These are phyloP conservation scores for Coemansia sp. DNA, from an alignment of 192 early-diverging fungal species.

Conservation along the genomic window DNA sequence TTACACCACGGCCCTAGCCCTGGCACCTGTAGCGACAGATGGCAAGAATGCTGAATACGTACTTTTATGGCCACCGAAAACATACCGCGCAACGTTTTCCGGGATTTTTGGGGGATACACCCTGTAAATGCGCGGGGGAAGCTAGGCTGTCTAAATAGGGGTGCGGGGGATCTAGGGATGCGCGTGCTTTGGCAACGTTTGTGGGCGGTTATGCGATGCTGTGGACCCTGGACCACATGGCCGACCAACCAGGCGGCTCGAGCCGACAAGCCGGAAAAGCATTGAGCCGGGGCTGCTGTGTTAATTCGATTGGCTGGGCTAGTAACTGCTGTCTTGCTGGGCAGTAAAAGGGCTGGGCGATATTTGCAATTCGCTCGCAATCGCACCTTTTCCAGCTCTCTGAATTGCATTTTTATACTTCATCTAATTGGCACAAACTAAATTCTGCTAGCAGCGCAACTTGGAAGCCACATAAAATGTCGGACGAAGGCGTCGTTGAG, in stretches of 20 bases:
- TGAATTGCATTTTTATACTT: neutral
- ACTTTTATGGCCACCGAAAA: neutral
- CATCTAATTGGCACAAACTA: neutral
- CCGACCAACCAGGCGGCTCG: neutral
- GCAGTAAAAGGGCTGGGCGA: neutral
- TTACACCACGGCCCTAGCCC: neutral
- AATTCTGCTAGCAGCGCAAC: neutral
- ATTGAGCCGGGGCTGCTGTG: neutral
- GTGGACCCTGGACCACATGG: slow-evolving; percentile 1
- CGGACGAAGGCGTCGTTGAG: slow-evolving; percentile 15
- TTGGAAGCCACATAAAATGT: slow-evolving; percentile 11
- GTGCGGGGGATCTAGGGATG: neutral
- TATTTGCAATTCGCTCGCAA: neutral
- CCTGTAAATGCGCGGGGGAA: neutral
- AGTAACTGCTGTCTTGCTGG: neutral
- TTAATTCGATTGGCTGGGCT: neutral
- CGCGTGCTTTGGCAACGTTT: neutral
- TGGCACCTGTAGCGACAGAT: neutral
- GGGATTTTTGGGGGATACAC: neutral
- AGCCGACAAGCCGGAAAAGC: neutral
- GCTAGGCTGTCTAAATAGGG: neutral
- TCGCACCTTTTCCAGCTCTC: neutral
- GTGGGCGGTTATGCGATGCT: neutral
- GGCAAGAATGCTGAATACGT: neutral
- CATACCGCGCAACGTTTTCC: neutral